Percentiles rank a stretch among this genome's conserved stretches.
phyloP scores from a whole-genome alignment of 2,329 filamentous ascomycete species.

The Penicillium sp. region DNA sequence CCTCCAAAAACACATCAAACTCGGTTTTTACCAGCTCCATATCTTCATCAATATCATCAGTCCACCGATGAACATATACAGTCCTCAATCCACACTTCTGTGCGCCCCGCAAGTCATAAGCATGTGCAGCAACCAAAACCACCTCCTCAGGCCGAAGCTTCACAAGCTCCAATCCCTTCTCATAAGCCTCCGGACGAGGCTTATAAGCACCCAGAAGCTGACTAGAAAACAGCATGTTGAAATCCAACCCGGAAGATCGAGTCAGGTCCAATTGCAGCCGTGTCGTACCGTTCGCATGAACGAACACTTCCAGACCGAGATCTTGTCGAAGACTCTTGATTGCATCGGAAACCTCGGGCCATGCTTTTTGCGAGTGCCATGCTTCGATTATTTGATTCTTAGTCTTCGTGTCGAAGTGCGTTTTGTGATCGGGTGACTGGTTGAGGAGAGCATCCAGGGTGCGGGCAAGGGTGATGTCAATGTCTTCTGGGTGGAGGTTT shows the following conservation, averaged over 20 bases:
- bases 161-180: conserved; percentile 47
- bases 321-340: conserved; percentile 40
- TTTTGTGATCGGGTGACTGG: too few relatives aligned
- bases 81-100: conserved; percentile 51
- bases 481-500: conserved; percentile 46
- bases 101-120: conserved; percentile 53
- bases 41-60: conserved; percentile 53
- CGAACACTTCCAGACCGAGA: conserved; percentile 45
- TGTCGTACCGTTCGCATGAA: conserved; percentile 56
- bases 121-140: conserved; percentile 55
- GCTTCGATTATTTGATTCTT: conserved; percentile 28
- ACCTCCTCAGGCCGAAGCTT: conserved; percentile 48
- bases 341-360: conserved; percentile 51
- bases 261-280: conserved; percentile 55
- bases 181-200: conserved; percentile 49
- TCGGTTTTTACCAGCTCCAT: conserved; percentile 42
- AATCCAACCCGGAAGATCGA: conserved; percentile 48
- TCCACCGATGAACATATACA: conserved; percentile 53
- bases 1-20: conserved; percentile 39
- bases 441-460: too few relatives aligned
- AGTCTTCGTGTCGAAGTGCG: too few relatives aligned
- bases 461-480: conserved; percentile 46
- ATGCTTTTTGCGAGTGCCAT: conserved; percentile 53
- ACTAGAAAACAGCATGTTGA: conserved; percentile 54
- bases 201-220: conserved; percentile 52